Evolutionary conservation across 306 rosid genomes (phyloP).

Genomic region (Mimosa bimucronata): DNA sequence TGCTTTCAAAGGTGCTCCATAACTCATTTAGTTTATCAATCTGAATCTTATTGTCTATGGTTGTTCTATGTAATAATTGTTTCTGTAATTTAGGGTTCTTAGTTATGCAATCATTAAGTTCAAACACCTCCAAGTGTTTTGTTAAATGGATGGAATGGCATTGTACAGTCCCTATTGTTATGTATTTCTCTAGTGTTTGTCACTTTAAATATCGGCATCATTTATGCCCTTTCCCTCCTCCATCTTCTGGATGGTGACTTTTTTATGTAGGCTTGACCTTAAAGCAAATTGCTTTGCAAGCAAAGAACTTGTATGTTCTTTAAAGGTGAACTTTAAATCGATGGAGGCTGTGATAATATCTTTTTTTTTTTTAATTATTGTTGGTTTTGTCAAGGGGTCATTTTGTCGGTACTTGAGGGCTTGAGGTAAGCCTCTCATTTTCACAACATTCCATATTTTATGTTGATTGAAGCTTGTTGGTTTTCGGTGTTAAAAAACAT

Average conservation of each 20-base stretch:
- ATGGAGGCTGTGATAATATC: background rate
- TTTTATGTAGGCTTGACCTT: conserved; percentile 48
- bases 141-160: conserved; percentile 57
- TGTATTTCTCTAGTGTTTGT: conserved; percentile 26
- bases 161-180: conserved; percentile 51
- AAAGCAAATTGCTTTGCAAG: conserved; percentile 46
- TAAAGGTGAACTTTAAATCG: background rate
- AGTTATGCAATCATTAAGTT: conserved; percentile 46
- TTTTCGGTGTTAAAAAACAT: no score
- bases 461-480: background rate
- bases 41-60: conserved; percentile 18
- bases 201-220: conserved; percentile 43
- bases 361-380: background rate
- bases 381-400: background rate
- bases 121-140: conserved; percentile 44
- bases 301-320: conserved; percentile 32
- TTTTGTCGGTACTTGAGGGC: background rate
- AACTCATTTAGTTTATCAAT: conserved; percentile 49
- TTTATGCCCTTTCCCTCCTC: conserved; percentile 36
- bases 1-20: conserved; percentile 56
- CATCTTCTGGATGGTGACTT: conserved; percentile 35
- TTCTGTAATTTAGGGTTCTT: conserved; percentile 67
- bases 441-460: background rate
- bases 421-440: background rate
- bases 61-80: conserved; percentile 61